Percentiles rank a stretch among this genome's conserved stretches.
Conservation (phyloP, 2,329 filamentous ascomycete genomes). For the Endoconidiophora laricicola region DNA sequence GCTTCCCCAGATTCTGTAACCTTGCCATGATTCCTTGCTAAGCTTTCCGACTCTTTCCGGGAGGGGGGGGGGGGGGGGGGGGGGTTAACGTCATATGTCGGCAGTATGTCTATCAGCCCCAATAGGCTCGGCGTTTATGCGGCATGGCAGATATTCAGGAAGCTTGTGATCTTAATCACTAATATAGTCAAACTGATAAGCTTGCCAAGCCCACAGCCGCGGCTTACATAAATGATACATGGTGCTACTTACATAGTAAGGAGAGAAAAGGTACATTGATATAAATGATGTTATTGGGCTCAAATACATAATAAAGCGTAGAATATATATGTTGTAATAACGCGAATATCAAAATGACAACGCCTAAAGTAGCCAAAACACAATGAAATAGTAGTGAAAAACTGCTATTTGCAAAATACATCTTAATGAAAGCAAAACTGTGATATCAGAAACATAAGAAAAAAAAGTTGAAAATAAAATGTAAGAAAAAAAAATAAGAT, state of each 20-base stretch:
- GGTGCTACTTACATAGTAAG: too few species aligned
- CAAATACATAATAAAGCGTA: too few species aligned
- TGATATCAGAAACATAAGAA: not conserved
- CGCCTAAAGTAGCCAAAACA: too few species aligned
- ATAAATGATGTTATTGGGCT: not conserved
- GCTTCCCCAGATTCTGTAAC: constrained; percentile 1
- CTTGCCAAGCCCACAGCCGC: not conserved
- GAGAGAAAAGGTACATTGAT: not conserved
- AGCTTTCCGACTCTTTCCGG: not conserved
- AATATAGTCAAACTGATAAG: not conserved
- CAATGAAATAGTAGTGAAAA: too few species aligned
- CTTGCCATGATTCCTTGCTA: not conserved
- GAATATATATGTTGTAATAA: too few species aligned
- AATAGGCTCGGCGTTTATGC: not conserved
- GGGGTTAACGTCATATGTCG: not conserved
- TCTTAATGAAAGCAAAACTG: too few species aligned
- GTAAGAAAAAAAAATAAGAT: constrained; percentile 3
- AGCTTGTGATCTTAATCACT: too few species aligned
- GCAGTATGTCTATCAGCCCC: too few species aligned
- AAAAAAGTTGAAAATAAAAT: not conserved
- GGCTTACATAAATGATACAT: not conserved
- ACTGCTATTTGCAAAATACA: too few species aligned
- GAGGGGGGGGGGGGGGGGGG: not conserved
- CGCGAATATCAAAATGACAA: too few species aligned
- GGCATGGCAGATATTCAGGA: not conserved